These are phyloP conservation scores for Macaranga tanarius DNA, from an alignment of 441 rosid genomes.

Conservation along the genomic window DNA sequence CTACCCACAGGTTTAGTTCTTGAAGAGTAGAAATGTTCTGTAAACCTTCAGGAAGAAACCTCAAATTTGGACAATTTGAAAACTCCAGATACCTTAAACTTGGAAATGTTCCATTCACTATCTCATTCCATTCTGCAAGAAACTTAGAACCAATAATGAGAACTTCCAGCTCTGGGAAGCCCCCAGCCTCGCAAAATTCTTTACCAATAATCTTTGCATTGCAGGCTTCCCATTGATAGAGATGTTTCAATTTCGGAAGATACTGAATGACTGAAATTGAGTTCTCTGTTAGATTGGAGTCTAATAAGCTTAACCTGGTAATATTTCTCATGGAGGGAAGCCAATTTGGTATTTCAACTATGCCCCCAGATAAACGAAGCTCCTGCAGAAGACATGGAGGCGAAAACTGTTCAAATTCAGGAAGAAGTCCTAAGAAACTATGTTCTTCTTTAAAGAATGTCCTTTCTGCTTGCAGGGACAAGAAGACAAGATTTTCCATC, in stretches of 20 bases:
- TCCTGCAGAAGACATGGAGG: conserved; percentile 26
- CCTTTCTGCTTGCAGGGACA: conserved; percentile 12
- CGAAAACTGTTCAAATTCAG: conserved; percentile 3
- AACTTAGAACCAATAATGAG: not conserved
- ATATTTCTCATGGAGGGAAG: conserved; percentile 15
- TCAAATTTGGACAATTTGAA: not conserved
- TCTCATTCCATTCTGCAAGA: conserved; percentile 19
- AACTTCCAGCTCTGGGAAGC: conserved; percentile 8
- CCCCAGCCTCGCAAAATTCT: conserved; percentile 13
- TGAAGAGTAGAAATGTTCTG: conserved; percentile 12
- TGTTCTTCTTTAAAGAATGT: too few species aligned
- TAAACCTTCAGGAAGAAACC: conserved; percentile 20
- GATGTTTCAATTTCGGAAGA: conserved; percentile 17
- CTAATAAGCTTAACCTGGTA: not conserved
- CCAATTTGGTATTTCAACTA: conserved; percentile 19
- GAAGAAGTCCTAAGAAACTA: not conserved
- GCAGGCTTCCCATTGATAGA: not conserved
- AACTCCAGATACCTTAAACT: not conserved
- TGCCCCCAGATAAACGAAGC: not conserved
- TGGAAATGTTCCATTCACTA: conserved; percentile 18
- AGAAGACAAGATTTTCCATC: not conserved
- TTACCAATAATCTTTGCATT: conserved; percentile 1
- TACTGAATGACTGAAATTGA: conserved; percentile 10
- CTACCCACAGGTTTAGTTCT: not conserved
- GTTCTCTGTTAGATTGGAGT: not conserved